phyloP scores from a whole-genome alignment of 495 filamentous ascomycete genomes.

The Sabuloglossum arenarium region DNA sequence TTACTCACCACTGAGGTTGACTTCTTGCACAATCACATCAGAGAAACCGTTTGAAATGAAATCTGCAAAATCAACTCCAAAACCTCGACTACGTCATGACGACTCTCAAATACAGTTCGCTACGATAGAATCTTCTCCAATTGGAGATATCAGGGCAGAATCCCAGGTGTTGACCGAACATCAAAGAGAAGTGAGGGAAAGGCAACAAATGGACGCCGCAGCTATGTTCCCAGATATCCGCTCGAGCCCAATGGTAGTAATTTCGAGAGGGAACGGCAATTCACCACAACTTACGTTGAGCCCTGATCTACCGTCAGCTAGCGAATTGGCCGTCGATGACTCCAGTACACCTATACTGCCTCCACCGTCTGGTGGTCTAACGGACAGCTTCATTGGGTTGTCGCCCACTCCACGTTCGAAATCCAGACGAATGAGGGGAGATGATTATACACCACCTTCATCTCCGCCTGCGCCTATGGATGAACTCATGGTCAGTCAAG shows the following conservation, averaged over 20 bases:
- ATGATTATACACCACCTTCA: not conserved
- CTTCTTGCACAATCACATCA: conserved; percentile 8
- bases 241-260: conserved; percentile 29
- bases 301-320: conserved; percentile 7
- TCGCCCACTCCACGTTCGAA: conserved; percentile 45
- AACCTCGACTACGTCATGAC: conserved; percentile 37
- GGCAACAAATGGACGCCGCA: conserved; percentile 39
- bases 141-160: conserved; percentile 20
- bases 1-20: conserved; percentile 8
- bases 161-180: conserved; percentile 52
- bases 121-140: conserved; percentile 36
- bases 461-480: not conserved
- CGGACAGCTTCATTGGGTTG: conserved; percentile 49
- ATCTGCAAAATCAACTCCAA: conserved; percentile 10
- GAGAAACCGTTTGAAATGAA: not conserved
- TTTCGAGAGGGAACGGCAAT: conserved; percentile 16
- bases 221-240: conserved; percentile 49
- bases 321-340: conserved; percentile 12
- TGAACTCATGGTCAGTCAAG: not conserved
- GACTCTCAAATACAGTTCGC: conserved; percentile 64
- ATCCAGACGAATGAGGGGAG: no score
- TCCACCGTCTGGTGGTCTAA: conserved; percentile 20
- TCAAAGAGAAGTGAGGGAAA: conserved; percentile 47
- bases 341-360: conserved; percentile 28
- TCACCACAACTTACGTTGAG: conserved; percentile 19